These are phyloP conservation scores for Logfia minima DNA, from an alignment of 129 eudicot genomes.

Conservation along the genomic window DNA sequence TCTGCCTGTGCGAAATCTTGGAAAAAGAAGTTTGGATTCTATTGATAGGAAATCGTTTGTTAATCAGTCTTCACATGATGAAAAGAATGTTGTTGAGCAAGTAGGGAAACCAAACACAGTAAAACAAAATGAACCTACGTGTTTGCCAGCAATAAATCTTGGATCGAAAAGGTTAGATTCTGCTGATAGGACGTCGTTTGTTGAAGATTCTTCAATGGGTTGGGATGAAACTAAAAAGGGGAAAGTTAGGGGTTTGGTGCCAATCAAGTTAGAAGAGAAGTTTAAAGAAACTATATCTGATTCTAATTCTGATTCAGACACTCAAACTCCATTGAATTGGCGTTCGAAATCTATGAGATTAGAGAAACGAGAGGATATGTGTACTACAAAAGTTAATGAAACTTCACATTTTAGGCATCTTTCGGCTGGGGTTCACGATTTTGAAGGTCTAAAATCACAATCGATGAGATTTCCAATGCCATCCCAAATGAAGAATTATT, in stretches of 20 bases:
- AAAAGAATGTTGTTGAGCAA: conserved; percentile 37
- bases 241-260: conserved; percentile 52
- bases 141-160: conserved; percentile 61
- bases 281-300: conserved; percentile 45
- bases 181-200: conserved; percentile 30
- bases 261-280: conserved; percentile 60
- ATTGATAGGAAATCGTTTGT: conserved; percentile 8
- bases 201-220: conserved; percentile 24
- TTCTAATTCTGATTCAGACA: conserved; percentile 30
- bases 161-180: conserved; percentile 47
- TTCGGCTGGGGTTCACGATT: conserved; percentile 44
- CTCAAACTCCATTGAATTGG: conserved; percentile 34
- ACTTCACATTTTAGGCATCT: conserved; percentile 33
- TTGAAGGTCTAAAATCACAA: conserved; percentile 24
- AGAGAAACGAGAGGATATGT: conserved; percentile 39
- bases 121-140: conserved; percentile 43
- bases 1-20: conserved; percentile 66
- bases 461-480: conserved; percentile 31
- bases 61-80: conserved; percentile 20
- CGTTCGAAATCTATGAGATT: conserved; percentile 51
- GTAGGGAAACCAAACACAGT: conserved; percentile 5
- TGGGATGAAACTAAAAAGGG: conserved; percentile 25
- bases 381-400: conserved; percentile 9
- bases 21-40: conserved; percentile 44
- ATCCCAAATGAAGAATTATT: conserved; percentile 29